Evolutionary conservation across 2,329 filamentous ascomycete species (phyloP), one percentile per base, ranked within the genome.

Genomic region (Graphilbum fragrans): DNA sequence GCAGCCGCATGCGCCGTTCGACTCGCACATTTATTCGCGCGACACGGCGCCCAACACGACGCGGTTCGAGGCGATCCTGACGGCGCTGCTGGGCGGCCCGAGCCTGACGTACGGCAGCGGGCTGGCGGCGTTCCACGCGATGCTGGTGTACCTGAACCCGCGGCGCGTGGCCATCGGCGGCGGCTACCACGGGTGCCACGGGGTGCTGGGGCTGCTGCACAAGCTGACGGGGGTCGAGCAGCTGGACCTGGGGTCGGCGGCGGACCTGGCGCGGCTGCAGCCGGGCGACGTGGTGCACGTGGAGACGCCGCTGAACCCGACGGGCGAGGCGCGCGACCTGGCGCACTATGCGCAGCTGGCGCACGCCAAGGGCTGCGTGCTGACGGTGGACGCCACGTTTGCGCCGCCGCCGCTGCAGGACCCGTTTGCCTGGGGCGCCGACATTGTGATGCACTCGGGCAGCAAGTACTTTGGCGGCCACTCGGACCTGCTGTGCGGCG

Each of bases 401-500:
- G 92, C 79, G 3, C 92, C 92, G 33, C 92, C 92, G 25, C 85
- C 86, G 22, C 66, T 98, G 44, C 82, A 86, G 57, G 84, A 95
- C 53, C 88, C 92, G 0, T 92, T 96, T 53, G 56, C 59, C 22
- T 81, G 74, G 58, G 90, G 86, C 37, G 86, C 82, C 22, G 90
- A 96, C 60, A 62, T 88, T 1, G 75, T 94, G 27, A 83, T 96
- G 85, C 92, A 98, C 62, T 82, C 75, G 39, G 92, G 87, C 4
- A 94, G 88, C 17, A 98, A 96, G 69, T 98, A 96, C 62, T 77
- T 98, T 50, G 92, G 92, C 18, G 92, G 92, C 0, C 92, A 98
- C 63, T 90, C 82, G 49, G 92, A 98, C 62, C 72, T 96, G 71
- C 74, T 96, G 6, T 93, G 85, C 55, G 92, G 92, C 19, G 81